Percentiles rank a stretch among this genome's conserved stretches.
phyloP scores from a whole-genome alignment of 768 basidiomycete species.

The Phanerodontia chrysosporium region DNA sequence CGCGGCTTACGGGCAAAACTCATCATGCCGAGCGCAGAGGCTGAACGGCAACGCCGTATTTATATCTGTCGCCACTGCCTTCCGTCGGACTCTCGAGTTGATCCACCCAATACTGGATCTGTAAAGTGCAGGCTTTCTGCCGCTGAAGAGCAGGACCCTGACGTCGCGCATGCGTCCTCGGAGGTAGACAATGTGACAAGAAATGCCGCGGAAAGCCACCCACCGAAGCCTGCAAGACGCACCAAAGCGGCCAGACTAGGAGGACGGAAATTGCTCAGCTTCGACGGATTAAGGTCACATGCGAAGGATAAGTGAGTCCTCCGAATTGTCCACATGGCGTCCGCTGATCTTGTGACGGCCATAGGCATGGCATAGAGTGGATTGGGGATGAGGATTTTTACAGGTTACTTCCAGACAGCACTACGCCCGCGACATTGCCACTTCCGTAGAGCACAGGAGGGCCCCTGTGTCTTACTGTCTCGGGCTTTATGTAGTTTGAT shows the following conservation, averaged over 20 bases:
- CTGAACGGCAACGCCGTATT: slow-evolving; percentile 30
- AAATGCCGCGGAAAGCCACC: neutral
- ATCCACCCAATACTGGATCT: neutral
- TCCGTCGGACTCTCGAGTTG: neutral
- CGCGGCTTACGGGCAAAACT: slow-evolving; percentile 19
- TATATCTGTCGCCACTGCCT: slow-evolving; percentile 56
- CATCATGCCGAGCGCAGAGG: slow-evolving; percentile 17
- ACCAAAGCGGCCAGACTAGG: neutral
- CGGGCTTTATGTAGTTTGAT: no score
- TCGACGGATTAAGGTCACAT: slow-evolving; percentile 61
- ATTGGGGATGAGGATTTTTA: slow-evolving; percentile 56
- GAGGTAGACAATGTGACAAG: neutral
- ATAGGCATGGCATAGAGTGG: slow-evolving; percentile 45
- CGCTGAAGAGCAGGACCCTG: neutral
- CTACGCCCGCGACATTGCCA: neutral
- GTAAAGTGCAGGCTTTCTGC: neutral
- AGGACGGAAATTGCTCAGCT: slow-evolving; percentile 17
- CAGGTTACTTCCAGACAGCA: slow-evolving; percentile 10
- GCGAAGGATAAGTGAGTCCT: slow-evolving; percentile 52
- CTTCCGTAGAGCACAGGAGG: neutral
- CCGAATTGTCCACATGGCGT: neutral
- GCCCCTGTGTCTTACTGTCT: neutral
- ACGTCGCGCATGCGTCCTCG: neutral
- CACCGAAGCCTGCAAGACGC: neutral
- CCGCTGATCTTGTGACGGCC: slow-evolving; percentile 12